Percentiles rank a stretch among this genome's conserved stretches.
These are phyloP conservation scores for Podospora tetraspora DNA, from an alignment of 495 filamentous ascomycete species.

Conservation along the genomic window DNA sequence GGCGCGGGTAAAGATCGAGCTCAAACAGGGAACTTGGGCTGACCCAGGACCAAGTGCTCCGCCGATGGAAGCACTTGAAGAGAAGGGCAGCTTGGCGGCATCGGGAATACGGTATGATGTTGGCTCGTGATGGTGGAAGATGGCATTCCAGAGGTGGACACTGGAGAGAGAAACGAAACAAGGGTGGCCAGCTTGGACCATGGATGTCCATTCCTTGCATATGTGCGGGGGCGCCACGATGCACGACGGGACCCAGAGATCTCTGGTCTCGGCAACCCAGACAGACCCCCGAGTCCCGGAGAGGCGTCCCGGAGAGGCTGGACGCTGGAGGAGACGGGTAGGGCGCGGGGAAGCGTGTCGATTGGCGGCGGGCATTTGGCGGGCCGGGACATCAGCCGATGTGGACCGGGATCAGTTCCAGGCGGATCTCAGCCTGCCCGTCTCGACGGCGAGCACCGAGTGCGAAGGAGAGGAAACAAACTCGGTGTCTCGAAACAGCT, in stretches of 20 bases:
- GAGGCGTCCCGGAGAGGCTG: neutral
- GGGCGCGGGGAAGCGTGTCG: neutral
- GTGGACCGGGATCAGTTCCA: neutral
- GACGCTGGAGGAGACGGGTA: neutral
- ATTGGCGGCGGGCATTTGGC: neutral
- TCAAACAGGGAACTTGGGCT: neutral
- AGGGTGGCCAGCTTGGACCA: neutral
- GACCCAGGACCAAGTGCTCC: neutral
- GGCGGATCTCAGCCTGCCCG: neutral
- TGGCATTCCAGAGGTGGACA: neutral
- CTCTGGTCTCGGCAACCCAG: neutral
- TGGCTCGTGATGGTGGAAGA: neutral
- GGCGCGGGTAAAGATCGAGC: neutral
- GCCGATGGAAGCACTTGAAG: neutral
- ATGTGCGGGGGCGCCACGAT: neutral
- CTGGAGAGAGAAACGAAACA: neutral
- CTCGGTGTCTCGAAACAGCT: neutral
- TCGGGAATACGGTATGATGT: neutral
- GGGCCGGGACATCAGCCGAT: neutral
- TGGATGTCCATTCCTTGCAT: constrained; percentile 7
- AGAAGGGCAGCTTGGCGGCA: neutral
- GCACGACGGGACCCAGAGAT: constrained; percentile 1
- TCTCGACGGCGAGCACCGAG: too few species aligned
- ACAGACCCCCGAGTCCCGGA: too few species aligned
- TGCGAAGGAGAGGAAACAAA: neutral